These are phyloP conservation scores for Pichia manshurica DNA, from an alignment of 805 yeast genomes.

Conservation along the genomic window DNA sequence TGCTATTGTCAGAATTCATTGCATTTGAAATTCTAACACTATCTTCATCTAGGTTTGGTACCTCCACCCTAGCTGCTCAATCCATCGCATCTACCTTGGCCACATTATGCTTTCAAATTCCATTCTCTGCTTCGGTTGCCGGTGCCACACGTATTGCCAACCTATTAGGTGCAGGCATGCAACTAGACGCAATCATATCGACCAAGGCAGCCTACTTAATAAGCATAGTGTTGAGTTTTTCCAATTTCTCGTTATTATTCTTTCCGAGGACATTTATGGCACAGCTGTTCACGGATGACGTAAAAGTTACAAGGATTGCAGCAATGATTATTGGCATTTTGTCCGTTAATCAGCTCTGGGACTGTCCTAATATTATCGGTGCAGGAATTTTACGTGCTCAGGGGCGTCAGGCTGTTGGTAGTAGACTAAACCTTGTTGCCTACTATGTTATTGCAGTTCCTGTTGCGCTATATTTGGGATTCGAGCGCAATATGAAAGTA, in stretches of 20 bases:
- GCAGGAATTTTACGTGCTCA: slow-evolving; percentile 46
- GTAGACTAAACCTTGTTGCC: slow-evolving; percentile 40
- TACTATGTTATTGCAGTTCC: slow-evolving; percentile 67
- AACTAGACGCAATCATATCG: slow-evolving; percentile 14
- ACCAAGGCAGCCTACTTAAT: slow-evolving; percentile 13
- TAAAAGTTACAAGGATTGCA: slow-evolving; percentile 14
- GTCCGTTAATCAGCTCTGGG: slow-evolving; percentile 36
- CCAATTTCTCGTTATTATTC: slow-evolving; percentile 2
- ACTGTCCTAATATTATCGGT: slow-evolving; percentile 36
- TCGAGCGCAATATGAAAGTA: slow-evolving; percentile 34
- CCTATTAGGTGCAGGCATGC: slow-evolving; percentile 48
- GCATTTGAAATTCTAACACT: slow-evolving; percentile 66
- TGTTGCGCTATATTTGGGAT: slow-evolving; percentile 49
- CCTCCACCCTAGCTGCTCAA: slow-evolving; percentile 56
- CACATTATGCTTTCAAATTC: slow-evolving; percentile 56
- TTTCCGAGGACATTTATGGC: slow-evolving; percentile 11
- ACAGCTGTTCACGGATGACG: slow-evolving; percentile 19
- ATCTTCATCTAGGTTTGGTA: slow-evolving; percentile 55
- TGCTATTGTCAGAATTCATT: slow-evolving; percentile 70
- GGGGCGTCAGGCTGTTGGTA: slow-evolving; percentile 45
- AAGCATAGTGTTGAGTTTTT: slow-evolving; percentile 14
- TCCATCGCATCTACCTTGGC: slow-evolving; percentile 60
- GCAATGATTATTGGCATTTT: slow-evolving; percentile 15
- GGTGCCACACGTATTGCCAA: slow-evolving; percentile 70
- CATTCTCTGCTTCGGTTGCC: slow-evolving; percentile 62